A percentile compares a stretch with the other conserved stretches of the same genome.
These are phyloP conservation scores for Boechera divaricarpa DNA, from an alignment of 345 rosid species.

Conservation along the genomic window DNA sequence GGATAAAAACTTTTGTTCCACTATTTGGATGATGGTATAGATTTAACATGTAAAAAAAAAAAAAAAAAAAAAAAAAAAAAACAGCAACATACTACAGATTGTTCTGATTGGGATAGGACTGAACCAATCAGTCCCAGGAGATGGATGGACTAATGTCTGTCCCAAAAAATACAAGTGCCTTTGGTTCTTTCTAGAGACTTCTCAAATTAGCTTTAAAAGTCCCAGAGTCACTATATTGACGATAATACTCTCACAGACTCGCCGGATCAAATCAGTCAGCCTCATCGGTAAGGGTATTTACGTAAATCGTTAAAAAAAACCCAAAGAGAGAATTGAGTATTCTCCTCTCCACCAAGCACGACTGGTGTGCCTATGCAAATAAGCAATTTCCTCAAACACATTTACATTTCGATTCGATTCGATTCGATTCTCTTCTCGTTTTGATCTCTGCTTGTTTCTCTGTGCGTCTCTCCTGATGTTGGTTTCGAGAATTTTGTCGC, in stretches of 20 bases:
- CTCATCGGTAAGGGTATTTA: slow-evolving; percentile 11
- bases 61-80: too few species aligned
- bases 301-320: neutral
- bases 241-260: slow-evolving; percentile 13
- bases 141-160: neutral
- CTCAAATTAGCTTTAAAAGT: slow-evolving; percentile 22
- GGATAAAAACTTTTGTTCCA: too few species aligned
- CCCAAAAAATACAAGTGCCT: neutral
- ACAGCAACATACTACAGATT: neutral
- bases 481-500: slow-evolving; percentile 60
- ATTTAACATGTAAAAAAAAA: too few species aligned
- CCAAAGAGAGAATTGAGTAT: neutral
- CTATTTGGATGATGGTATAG: too few species aligned
- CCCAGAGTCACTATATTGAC: slow-evolving; percentile 9
- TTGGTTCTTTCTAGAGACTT: slow-evolving; percentile 26
- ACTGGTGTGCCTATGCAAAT: neutral
- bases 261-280: neutral
- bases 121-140: neutral
- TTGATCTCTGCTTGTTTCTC: slow-evolving; percentile 55
- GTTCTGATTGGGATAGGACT: neutral
- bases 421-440: slow-evolving; percentile 35
- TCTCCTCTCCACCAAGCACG: slow-evolving; percentile 7
- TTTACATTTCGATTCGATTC: slow-evolving; percentile 20
- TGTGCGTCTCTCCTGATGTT: slow-evolving; percentile 53
- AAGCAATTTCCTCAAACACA: neutral